phyloP scores from a whole-genome alignment of 148 eudicot genomes.

The Nyssa sinensis region DNA sequence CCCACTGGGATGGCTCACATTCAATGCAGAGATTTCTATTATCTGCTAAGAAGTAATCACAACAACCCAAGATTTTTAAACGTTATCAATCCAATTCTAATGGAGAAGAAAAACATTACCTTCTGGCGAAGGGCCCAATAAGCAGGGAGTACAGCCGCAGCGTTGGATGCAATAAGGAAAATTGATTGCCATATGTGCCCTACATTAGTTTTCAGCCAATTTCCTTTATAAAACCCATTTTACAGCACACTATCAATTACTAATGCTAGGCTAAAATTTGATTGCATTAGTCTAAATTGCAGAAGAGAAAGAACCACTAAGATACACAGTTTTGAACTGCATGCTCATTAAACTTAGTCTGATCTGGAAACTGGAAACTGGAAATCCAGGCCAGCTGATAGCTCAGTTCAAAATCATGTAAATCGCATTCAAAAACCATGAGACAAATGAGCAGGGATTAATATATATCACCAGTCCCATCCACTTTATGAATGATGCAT shows the following conservation, averaged over 20 bases:
- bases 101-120: slow-evolving; percentile 40
- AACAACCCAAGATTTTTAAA: not conserved
- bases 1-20: not conserved
- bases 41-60: not conserved
- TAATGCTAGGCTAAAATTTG: not conserved
- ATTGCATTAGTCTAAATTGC: not conserved
- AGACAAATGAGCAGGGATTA: not conserved
- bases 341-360: not conserved
- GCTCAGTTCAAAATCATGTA: not conserved
- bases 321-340: not conserved
- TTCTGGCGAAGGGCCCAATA: slow-evolving; percentile 78
- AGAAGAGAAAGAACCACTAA: not conserved
- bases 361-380: not conserved
- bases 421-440: not conserved
- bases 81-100: not conserved
- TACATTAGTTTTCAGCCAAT: slow-evolving; percentile 43
- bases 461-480: not conserved
- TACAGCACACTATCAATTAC: slow-evolving; percentile 1
- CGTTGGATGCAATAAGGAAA: slow-evolving; percentile 85
- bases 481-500: no score
- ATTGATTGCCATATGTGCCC: slow-evolving; percentile 89
- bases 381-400: not conserved
- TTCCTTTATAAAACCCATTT: slow-evolving; percentile 6
- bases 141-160: slow-evolving; percentile 93
- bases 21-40: not conserved